Evolutionary conservation across 78 protist species (phyloP), one percentile per base, ranked within the genome.

Genomic region (Bigelowiella natans): DNA sequence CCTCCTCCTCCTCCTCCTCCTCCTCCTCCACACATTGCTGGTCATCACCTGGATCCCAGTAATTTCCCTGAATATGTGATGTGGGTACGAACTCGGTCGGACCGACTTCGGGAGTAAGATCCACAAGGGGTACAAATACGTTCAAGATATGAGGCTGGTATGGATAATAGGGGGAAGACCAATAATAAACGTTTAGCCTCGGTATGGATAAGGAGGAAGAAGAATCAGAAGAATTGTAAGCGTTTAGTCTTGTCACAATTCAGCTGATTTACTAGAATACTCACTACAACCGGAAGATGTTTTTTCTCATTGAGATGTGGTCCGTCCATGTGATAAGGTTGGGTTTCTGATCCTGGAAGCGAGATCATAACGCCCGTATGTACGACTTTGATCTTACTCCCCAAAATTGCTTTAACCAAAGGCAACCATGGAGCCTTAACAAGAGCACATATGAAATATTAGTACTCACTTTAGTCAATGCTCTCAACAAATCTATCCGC

Each of bases 271-370:
- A n/a, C n/a, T n/a, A n/a, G n/a, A n/a, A n/a, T n/a, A n/a, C n/a
- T n/a, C n/a, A n/a, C n/a, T n/a, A n/a, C n/a, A n/a, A 51, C 73
- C 73, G 73, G 73, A 7, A 51, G 73, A 18, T 51, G 73, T 18
- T 51, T 51, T 18, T 51, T 51, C 34, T 51, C 73, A 18, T 18
- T 51, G 34, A 83, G 86, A 11, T 83, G 86, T 18, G 86, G 86
- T 83, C 86, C 86, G 31, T 83, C 86, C 86, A 28, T 30, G 86
- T 83, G 86, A 26, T 28, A 83, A 18, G 86, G 86, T 34, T 83
- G 86, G 3, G 86, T 83, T 83, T 83, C 86, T 30, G 86, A 83
- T 26, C 86, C 86, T 2, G 86, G 86, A 2, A 83, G 2, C 3
- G 86, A 83, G 37, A 83, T 7, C 86, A 83, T 83, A 2, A 7